A percentile compares a stretch with the other conserved stretches of the same genome.
These are phyloP conservation scores for Pyrenochaeta sp. DNA, from an alignment of 2,329 filamentous ascomycete species.

Conservation along the genomic window DNA sequence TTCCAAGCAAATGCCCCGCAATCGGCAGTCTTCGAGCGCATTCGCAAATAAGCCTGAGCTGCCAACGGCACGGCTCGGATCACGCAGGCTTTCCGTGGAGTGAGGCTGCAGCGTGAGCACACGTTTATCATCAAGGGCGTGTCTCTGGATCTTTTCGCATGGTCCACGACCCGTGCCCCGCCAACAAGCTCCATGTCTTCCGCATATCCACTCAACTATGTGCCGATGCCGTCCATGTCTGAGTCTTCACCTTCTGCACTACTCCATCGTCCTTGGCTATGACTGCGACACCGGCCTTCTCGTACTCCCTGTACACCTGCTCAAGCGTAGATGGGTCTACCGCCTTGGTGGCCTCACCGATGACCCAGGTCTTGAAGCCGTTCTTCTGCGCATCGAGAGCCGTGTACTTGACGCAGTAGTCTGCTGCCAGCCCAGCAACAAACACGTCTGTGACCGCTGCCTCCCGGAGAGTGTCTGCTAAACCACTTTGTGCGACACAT, in stretches of 20 bases:
- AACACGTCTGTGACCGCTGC: constrained; percentile 78
- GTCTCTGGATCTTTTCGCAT: background rate
- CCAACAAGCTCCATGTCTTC: background rate
- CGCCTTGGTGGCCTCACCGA: constrained; percentile 79
- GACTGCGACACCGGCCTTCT: constrained; percentile 67
- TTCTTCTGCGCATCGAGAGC: constrained; percentile 78
- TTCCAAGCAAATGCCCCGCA: constrained; percentile 13
- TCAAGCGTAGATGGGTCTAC: constrained; percentile 72
- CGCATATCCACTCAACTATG: background rate
- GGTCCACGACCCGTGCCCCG: too few species aligned
- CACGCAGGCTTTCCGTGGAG: constrained; percentile 3
- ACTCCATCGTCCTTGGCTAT: constrained; percentile 66
- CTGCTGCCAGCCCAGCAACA: constrained; percentile 84
- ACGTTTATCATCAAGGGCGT: background rate
- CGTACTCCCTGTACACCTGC: constrained; percentile 63
- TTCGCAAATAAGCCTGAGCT: constrained; percentile 2
- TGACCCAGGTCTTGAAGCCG: constrained; percentile 79
- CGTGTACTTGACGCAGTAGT: constrained; percentile 87
- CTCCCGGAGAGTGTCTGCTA: constrained; percentile 66
- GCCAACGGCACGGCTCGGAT: constrained; percentile 21
- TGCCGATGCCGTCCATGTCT: constrained; percentile 7
- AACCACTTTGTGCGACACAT: constrained; percentile 66
- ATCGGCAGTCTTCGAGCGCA: constrained; percentile 8
- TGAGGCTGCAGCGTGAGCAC: background rate
- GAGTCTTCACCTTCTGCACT: constrained; percentile 59